phyloP scores from a whole-genome alignment of 2,329 filamentous ascomycete genomes.

The Fusarium sp. region DNA sequence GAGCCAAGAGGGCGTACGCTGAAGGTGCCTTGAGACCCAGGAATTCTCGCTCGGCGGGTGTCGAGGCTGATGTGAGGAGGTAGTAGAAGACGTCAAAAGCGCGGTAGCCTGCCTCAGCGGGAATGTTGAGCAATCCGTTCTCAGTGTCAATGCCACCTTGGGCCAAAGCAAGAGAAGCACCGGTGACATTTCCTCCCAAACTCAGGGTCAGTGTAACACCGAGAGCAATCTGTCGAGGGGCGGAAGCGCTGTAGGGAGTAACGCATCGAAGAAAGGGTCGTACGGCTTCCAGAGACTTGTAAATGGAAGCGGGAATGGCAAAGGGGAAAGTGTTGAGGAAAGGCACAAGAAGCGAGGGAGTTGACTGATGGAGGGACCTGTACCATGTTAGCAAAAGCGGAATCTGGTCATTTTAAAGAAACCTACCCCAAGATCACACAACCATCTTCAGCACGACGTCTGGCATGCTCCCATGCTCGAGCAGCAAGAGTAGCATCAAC shows the following conservation, averaged over 20 bases:
- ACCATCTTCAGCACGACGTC: conserved; percentile 92
- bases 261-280: conserved; percentile 89
- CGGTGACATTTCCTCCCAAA: conserved; percentile 81
- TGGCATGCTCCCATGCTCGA: conserved; percentile 95
- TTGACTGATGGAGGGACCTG: conserved; percentile 89
- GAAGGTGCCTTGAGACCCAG: conserved; percentile 82
- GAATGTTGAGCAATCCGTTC: conserved; percentile 83
- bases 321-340: conserved; percentile 87
- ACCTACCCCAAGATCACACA: conserved; percentile 89
- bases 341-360: conserved; percentile 84
- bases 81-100: conserved; percentile 99
- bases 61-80: conserved; percentile 90
- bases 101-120: conserved; percentile 82
- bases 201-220: conserved; percentile 86
- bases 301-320: conserved; percentile 78
- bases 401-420: neutral
- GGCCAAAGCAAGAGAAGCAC: conserved; percentile 81
- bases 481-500: conserved; percentile 83
- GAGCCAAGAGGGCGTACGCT: conserved; percentile 81
- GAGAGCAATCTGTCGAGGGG: conserved; percentile 82
- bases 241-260: conserved; percentile 89
- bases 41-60: conserved; percentile 88
- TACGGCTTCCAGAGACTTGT: conserved; percentile 83
- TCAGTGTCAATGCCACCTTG: conserved; percentile 88
- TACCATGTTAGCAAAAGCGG: conserved; percentile 26